Evolutionary conservation across 164 flowering plant species (phyloP).

Genomic region (Aristolochia contorta): DNA sequence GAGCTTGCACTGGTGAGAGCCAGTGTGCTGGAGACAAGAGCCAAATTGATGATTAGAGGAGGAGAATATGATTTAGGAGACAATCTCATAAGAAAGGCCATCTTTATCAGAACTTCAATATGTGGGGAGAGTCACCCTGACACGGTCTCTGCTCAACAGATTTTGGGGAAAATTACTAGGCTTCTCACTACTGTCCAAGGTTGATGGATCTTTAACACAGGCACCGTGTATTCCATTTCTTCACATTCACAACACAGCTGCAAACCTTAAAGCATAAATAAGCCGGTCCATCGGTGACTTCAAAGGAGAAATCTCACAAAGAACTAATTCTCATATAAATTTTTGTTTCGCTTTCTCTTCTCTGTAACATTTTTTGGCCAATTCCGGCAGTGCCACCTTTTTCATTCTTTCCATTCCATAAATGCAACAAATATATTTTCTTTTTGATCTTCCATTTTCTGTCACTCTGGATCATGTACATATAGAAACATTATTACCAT

Average conservation of each 20-base stretch:
- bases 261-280: not conserved
- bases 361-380: not conserved
- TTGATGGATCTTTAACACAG: not conserved
- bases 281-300: not conserved
- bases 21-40: conserved; percentile 80
- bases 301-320: not conserved
- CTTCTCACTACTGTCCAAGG: conserved; percentile 54
- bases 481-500: too few species aligned
- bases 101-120: conserved; percentile 77
- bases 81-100: conserved; percentile 68
- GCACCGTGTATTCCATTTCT: not conserved
- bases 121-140: conserved; percentile 81
- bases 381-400: conserved; percentile 2
- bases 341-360: not conserved
- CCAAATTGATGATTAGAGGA: conserved; percentile 80
- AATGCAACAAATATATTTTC: too few species aligned
- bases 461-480: too few species aligned
- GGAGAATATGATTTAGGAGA: conserved; percentile 80
- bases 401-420: conserved; percentile 3
- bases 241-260: not conserved
- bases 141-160: conserved; percentile 65
- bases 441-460: too few species aligned
- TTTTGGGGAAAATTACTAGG: conserved; percentile 65
- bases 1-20: conserved; percentile 78
- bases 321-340: not conserved